Base-by-base conservation (phyloP, 345 rosid species). In the Camelina sativa region DNA sequence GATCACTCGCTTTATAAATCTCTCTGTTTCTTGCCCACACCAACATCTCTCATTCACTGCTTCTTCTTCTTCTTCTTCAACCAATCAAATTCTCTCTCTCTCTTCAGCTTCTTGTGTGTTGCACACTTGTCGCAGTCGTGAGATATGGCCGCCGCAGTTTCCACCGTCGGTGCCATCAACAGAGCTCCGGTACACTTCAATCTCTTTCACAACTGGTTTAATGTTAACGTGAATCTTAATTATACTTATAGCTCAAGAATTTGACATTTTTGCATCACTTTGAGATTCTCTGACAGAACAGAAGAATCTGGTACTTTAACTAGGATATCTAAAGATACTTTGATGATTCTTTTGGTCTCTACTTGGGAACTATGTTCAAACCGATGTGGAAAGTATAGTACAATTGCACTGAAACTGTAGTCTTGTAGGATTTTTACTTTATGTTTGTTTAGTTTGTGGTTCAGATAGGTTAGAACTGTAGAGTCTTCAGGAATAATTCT, bases 131-230 rank as follows among this genome's bases (percentile, higher is more conserved):
- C 73, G 56, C 67, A 58, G 66, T 63, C 68, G 44, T 67, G 67
- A 67, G 38, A 25, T 17, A 94, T 94, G 98, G 96, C 97, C 62
- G 79, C 97, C 32, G 82, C 97, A 47, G 82, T 90, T 75, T 80
- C 98, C 74, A 90, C 97, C 62, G 79, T 86, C 58, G 97, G 95
- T 81, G 82, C 86, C 25, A 84, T 87, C 81, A 93, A 86, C 84
- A 70, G 88, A 62, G 82, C 89, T 32, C 94, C 86, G 86, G 97
- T 91, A 87, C 41, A 19, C 8, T 41, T 47, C 4, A 16, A 38
- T 40, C 68, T 50, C 17, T 44, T 9, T 37, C 37, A 22, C 2
- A 62, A 10, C 4, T 40, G 25, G 50, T 50, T 61, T n/a, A 40
- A 3, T 41, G 52, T 48, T 47, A 15, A 34, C 53, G 9, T 38